Conservation (phyloP, 192 early-diverging fungal species). For the Borealophlyctis nickersoniae region DNA sequence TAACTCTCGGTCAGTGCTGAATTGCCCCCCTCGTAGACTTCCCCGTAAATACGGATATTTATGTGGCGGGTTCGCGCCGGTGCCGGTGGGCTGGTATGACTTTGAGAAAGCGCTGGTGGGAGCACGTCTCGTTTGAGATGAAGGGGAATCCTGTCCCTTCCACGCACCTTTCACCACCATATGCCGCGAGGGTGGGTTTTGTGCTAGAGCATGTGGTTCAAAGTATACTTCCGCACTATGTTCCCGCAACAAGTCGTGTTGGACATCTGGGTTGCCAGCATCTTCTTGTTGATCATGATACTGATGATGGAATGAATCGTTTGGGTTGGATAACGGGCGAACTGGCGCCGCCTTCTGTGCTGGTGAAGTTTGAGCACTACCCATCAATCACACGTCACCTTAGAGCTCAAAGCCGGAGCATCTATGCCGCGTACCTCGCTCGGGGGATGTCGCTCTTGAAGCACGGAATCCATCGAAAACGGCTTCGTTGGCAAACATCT, state of each 20-base stretch:
- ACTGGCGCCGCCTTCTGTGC: not conserved
- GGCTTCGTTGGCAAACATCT: not conserved
- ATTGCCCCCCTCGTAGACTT: not conserved
- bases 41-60: not conserved
- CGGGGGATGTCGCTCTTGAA: no score
- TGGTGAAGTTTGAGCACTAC: not conserved
- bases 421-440: no score
- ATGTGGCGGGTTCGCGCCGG: not conserved
- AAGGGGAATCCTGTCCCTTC: no score
- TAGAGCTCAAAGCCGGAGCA: not conserved
- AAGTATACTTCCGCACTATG: no score
- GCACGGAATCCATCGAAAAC: no score
- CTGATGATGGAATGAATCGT: conserved; percentile 6
- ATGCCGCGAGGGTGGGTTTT: no score
- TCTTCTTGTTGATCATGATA: conserved; percentile 2
- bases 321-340: not conserved
- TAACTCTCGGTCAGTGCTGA: not conserved
- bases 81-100: not conserved
- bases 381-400: not conserved
- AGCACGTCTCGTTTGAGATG: not conserved
- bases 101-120: not conserved
- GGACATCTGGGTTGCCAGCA: not conserved
- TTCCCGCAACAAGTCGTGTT: no score
- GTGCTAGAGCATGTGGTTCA: no score
- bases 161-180: no score